These are phyloP conservation scores for Carnegiea gigantea DNA, from an alignment of 179 eudicot genomes.

Conservation along the genomic window DNA sequence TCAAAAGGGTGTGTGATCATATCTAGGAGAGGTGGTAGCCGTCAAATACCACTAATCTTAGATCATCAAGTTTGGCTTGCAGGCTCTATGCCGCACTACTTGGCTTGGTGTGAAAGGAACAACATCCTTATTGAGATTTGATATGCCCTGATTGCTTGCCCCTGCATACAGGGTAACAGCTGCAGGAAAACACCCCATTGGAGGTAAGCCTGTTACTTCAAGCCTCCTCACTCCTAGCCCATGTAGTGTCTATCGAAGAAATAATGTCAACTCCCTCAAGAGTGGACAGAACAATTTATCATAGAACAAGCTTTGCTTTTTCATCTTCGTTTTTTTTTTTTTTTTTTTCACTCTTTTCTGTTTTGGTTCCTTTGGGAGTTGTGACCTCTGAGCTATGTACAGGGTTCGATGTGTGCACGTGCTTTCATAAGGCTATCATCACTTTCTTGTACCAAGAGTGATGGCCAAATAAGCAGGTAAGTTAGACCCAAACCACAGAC, in stretches of 20 bases:
- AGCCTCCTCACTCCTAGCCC: slow-evolving; percentile 68
- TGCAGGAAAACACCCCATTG: slow-evolving; percentile 90
- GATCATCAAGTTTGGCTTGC: slow-evolving; percentile 48
- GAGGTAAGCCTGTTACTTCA: slow-evolving; percentile 81
- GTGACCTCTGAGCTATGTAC: too few species aligned
- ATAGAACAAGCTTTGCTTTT: too few species aligned
- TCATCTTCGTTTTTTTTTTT: too few species aligned
- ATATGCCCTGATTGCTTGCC: slow-evolving; percentile 67
- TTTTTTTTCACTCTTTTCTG: too few species aligned
- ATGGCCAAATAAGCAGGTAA: too few species aligned
- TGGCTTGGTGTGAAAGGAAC: slow-evolving; percentile 67
- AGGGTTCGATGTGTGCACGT: too few species aligned
- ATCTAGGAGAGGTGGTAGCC: slow-evolving; percentile 77
- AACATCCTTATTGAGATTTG: slow-evolving; percentile 64
- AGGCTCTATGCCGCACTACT: slow-evolving; percentile 53
- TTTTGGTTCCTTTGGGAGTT: too few species aligned
- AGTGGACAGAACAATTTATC: not conserved
- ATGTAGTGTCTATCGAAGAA: slow-evolving; percentile 52
- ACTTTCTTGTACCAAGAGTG: too few species aligned
- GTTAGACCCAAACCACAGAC: too few species aligned
- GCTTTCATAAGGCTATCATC: too few species aligned
- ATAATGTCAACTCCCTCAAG: not conserved
- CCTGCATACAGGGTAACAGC: slow-evolving; percentile 47
- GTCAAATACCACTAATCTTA: slow-evolving; percentile 67
- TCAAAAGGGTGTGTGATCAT: slow-evolving; percentile 59